Base-by-base conservation (phyloP, 202 grass and related monocot genomes). In the Saccharum hybrid region DNA sequence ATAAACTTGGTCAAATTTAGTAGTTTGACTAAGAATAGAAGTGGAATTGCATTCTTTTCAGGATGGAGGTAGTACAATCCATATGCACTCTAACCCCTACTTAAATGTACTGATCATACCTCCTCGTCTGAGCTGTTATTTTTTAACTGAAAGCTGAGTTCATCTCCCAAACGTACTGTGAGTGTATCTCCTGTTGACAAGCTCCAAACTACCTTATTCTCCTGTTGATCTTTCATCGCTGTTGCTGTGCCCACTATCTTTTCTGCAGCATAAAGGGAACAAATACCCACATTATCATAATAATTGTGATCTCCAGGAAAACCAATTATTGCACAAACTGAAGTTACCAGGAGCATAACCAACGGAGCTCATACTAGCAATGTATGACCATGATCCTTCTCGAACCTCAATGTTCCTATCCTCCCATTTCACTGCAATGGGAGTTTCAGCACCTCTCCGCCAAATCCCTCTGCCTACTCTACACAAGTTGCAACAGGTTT, bases 391-490 rank as follows among this genome's bases (percentile, higher is more conserved):
- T 79, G 92, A 84, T 54, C 95, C 95, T 93, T 93, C 92, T 59
- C 90, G 84, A 72, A 98, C 74, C 85, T 98, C 90, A 84, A 93
- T 93, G 77, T 82, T 85, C 75, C 90, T 93, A 18, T 98, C 92
- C 76, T 94, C 95, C 82, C 85, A 88, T 88, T 94, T 94, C 38
- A 98, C 86, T 4, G 87, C 82, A 72, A 81, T 69, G 8, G 92
- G 95, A 87, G 86, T 93, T 90, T 98, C 95, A 86, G 90, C 92
- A 66, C 95, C 88, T 85, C 95, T 91, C 65, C 89, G 81, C 95
- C 92, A 98, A 81, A 98, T 93, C 77, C 95, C 92, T 93, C 89
- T 94, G 65, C 95, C 95, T 94, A 98, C 72, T 90, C 95, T 98
- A 90, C 83, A 98, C 46, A 74, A 68, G 38, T 79, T 74, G 40